Evolutionary conservation across 352 stramenopile species (phyloP).

Genomic region (Pythium aristosporum): DNA sequence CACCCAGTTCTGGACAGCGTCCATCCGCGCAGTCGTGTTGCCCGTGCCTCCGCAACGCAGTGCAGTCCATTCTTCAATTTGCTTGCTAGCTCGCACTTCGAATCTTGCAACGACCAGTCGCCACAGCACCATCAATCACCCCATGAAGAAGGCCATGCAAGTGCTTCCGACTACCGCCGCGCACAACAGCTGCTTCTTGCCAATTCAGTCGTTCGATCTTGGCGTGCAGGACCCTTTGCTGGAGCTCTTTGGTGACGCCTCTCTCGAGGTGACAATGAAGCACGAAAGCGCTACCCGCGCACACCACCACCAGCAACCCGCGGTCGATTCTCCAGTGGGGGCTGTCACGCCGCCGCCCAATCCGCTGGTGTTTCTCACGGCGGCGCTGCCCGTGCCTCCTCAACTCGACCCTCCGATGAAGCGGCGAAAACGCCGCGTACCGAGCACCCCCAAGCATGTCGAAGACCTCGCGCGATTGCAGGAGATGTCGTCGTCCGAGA

Average conservation of each 20-base stretch:
- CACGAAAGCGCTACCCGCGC: conserved; percentile 3
- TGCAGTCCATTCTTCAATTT: conserved; percentile 8
- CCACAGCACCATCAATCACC: background rate
- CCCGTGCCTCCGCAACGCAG: too few relatives aligned
- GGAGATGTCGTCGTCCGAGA: conserved; percentile 23
- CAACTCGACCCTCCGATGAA: conserved; percentile 22
- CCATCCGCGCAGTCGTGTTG: too few relatives aligned
- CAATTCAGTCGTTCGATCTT: conserved; percentile 26
- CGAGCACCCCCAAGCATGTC: conserved; percentile 21
- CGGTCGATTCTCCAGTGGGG: background rate
- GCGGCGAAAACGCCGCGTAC: conserved; percentile 19
- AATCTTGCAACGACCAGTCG: too few relatives aligned
- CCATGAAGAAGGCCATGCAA: conserved; percentile 15
- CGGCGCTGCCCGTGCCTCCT: conserved; percentile 17
- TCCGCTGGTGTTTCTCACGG: conserved; percentile 23
- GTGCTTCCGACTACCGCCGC: conserved; percentile 6
- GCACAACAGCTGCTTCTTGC: conserved; percentile 17
- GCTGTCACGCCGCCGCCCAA: conserved; percentile 6
- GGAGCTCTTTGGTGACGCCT: conserved; percentile 15
- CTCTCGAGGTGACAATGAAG: conserved; percentile 11
- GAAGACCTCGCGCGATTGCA: conserved; percentile 22
- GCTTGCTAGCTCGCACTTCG: background rate
- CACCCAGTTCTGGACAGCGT: too few relatives aligned
- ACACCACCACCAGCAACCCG: conserved; percentile 7
- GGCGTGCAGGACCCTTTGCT: conserved; percentile 18